These are phyloP conservation scores for Zoysia pacifica DNA, from an alignment of 176 grass and related monocot species.

Conservation along the genomic window DNA sequence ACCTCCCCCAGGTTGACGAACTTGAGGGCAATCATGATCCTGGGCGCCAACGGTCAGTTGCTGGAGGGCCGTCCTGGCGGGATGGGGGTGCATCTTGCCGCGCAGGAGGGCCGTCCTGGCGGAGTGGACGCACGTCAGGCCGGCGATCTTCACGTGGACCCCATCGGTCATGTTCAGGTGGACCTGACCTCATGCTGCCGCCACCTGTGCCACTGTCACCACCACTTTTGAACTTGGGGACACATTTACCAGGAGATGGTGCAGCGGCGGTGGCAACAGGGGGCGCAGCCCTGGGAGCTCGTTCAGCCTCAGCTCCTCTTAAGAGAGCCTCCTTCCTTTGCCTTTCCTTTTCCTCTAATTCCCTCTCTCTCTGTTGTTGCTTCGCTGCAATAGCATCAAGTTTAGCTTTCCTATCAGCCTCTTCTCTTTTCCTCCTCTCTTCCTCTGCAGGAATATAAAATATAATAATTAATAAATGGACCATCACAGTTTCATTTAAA, in stretches of 20 bases:
- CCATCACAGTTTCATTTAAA: no score
- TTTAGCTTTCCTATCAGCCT: conserved; percentile 74
- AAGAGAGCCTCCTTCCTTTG: conserved; percentile 56
- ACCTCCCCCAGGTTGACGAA: conserved; percentile 24
- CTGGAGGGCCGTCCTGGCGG: no score
- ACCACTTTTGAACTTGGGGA: conserved; percentile 52
- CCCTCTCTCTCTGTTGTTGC: conserved; percentile 70
- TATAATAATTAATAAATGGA: conserved; percentile 11
- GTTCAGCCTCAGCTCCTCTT: conserved; percentile 31
- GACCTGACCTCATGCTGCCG: conserved; percentile 25
- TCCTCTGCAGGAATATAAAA: conserved; percentile 61
- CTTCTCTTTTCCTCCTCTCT: conserved; percentile 81
- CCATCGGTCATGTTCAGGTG: conserved; percentile 64
- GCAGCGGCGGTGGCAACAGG: conserved; percentile 32
- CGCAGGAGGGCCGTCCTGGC: conserved; percentile 31
- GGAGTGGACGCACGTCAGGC: conserved; percentile 30
- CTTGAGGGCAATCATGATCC: conserved; percentile 23
- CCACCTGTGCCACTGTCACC: conserved; percentile 17
- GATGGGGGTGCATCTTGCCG: conserved; percentile 30
- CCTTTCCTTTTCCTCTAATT: conserved; percentile 76
- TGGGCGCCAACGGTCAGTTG: conserved; percentile 44
- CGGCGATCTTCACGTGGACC: conserved; percentile 56
- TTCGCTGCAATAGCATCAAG: conserved; percentile 84
- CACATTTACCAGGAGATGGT: conserved; percentile 54
- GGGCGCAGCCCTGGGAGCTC: conserved; percentile 14